Base-by-base conservation (phyloP, 345 rosid species). In the Streptanthus diversifolius region DNA sequence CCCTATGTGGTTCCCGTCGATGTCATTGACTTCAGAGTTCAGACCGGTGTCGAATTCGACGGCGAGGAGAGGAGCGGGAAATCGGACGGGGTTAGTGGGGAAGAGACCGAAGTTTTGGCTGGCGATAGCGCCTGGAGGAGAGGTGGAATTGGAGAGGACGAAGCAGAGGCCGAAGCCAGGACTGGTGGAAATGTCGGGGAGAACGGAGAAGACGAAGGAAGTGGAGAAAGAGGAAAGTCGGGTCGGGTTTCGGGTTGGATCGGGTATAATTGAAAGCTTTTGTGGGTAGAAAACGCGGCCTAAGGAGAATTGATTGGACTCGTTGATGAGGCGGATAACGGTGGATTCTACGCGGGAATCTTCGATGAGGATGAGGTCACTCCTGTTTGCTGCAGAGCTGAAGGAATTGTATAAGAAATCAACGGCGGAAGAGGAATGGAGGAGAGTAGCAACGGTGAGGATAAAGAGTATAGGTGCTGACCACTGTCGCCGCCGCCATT, bases 131-230 rank as follows among this genome's bases (percentile, higher is more conserved):
- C 75, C 84, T 0, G 96, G 91, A 2, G 96, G 96, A 19, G 88
- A 82, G 0, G 95, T 87, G 68, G 84, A 83, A 45, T 90, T 88
- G 60, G 90, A 83, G 79, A 92, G 93, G 69, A 86, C 91, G 77
- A 92, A 88, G 44, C 88, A 84, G 69, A 92, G 91, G 79, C 95
- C 98, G 27, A 90, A 88, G 4, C 95, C 95, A 0, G 98, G 96
- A 21, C 87, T 87, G 5, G 91, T 72, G 22, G 90, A 71, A 54
- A 90, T 72, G 22, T 82, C 74, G 3, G 83, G 85, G 48, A 77
- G 70, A 35, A 80, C 35, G 4, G 85, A 82, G 82, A 82, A 80
- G 71, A 82, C 62, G 51, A 82, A 82, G 39, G 93, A 82, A 60
- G 96, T 92, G 0, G 92, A 86, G 71, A 92, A 92, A 12, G 96